phyloP scores from a whole-genome alignment of 805 yeast genomes.

The Candida oleophila region DNA sequence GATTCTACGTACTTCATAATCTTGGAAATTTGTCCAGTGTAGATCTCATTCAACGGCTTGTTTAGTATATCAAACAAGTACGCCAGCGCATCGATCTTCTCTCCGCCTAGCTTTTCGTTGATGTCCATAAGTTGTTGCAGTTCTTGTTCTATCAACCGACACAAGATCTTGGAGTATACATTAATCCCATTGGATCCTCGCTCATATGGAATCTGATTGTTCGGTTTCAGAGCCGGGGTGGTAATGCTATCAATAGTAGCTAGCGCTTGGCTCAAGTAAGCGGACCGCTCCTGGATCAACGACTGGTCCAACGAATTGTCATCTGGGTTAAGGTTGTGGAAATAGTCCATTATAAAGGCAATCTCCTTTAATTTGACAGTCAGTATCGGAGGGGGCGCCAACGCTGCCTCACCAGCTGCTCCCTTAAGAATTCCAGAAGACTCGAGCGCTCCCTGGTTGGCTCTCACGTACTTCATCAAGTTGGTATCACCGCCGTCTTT shows the following conservation, averaged over 20 bases:
- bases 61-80: constrained; percentile 38
- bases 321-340: constrained; percentile 21
- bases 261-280: constrained; percentile 41
- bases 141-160: constrained; percentile 51
- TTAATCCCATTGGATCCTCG: constrained; percentile 61
- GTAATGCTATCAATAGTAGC: constrained; percentile 47
- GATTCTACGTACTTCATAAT: constrained; percentile 28
- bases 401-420: background rate
- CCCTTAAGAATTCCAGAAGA: constrained; percentile 27
- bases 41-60: constrained; percentile 31
- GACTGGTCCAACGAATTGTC: constrained; percentile 11
- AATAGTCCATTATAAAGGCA: constrained; percentile 45
- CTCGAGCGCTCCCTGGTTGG: constrained; percentile 34
- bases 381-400: background rate
- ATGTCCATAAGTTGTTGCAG: constrained; percentile 45
- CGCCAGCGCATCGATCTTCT: constrained; percentile 26
- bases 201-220: constrained; percentile 48
- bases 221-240: constrained; percentile 34
- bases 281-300: constrained; percentile 21
- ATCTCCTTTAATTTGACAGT: constrained; percentile 30
- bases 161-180: constrained; percentile 51
- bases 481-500: constrained; percentile 42
- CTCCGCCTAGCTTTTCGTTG: constrained; percentile 28
- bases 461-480: constrained; percentile 37
- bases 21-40: constrained; percentile 6